Conservation (phyloP, 2,329 filamentous ascomycete genomes). For the Elsinoe necatrix region DNA sequence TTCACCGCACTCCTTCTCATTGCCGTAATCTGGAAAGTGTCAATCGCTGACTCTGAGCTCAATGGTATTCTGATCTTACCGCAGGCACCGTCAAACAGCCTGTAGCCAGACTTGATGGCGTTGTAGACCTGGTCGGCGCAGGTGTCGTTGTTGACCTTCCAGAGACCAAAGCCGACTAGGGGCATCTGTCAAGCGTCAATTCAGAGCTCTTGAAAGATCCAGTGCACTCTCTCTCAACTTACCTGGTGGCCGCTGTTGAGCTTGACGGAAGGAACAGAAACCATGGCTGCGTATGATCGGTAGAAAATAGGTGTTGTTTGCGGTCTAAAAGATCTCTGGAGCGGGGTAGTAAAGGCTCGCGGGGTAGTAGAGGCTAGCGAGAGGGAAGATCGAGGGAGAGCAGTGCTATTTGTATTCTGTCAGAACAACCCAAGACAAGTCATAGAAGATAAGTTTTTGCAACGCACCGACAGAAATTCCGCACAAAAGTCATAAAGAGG, state of each 20-base stretch:
- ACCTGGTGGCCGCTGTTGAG: constrained; percentile 33
- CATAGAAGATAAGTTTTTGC: background rate
- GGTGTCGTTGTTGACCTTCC: constrained; percentile 71
- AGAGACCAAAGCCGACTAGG: constrained; percentile 68
- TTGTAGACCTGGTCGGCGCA: constrained; percentile 73
- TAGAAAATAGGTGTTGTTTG: constrained; percentile 1
- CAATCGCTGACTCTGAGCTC: background rate
- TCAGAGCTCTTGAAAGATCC: background rate
- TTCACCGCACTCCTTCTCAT: constrained; percentile 69
- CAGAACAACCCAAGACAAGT: background rate
- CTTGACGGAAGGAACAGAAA: constrained; percentile 27
- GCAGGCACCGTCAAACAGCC: constrained; percentile 53
- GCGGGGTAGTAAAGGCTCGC: constrained; percentile 14
- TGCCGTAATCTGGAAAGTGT: constrained; percentile 61
- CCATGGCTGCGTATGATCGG: constrained; percentile 23
- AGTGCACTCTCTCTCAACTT: constrained; percentile 14
- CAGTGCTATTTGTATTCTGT: constrained; percentile 14
- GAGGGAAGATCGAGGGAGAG: constrained; percentile 4
- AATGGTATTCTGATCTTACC: constrained; percentile 29
- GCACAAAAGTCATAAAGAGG: constrained; percentile 14
- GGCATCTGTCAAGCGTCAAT: constrained; percentile 49
- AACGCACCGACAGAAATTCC: constrained; percentile 15
- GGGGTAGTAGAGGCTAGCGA: background rate
- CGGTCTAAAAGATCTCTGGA: constrained; percentile 5
- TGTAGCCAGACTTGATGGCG: constrained; percentile 53